Base-by-base conservation (phyloP, 257 asterid genomes). In the Solanum bulbocastanum region DNA sequence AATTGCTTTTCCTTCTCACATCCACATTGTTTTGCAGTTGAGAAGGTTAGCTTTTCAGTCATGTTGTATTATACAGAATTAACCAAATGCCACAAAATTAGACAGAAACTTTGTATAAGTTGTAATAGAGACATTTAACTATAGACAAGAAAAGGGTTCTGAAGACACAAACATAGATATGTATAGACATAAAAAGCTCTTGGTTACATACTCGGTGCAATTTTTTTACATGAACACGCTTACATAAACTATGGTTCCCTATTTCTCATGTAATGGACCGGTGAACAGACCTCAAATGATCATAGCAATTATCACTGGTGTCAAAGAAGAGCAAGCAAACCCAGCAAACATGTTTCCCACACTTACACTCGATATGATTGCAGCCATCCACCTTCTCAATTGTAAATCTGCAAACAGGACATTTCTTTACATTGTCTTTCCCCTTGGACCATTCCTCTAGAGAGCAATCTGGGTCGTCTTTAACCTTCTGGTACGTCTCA, bases 321-420 rank as follows among this genome's bases (percentile, higher is more conserved):
- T 25, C 86, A n/a, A 92, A 97, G 83, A 49, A 83, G 84, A 87
- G 91, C 93, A 94, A 90, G 91, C 99, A 97, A 15, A 86, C 96
- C 99, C 99, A 97, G 89, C 99, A 97, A 33, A 96, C 91, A 83
- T 96, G 98, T 87, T 62, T 90, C 90, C 99, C 98, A 15, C 99
- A 97, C 90, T 89, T 89, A 72, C 99, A 97, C 79, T 88, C 95
- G 2, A 97, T 82, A 69, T 97, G 99, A 87, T 97, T 94, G 95
- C 99, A 97, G 72, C 99, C 99, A 0, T 95, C 98, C 66, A 93
- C 93, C 89, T 97, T 96, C 99, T 97, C 99, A 3, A 97, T 93
- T 8, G 95, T 94, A 88, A 83, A 94, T 66, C 92, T 91, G 83
- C 99, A 97, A 14, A 89, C 85, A 0, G 99, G 99, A 89, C 99